These are phyloP conservation scores for Fusarium piperis DNA, from an alignment of 2,329 filamentous ascomycete species.

Conservation along the genomic window DNA sequence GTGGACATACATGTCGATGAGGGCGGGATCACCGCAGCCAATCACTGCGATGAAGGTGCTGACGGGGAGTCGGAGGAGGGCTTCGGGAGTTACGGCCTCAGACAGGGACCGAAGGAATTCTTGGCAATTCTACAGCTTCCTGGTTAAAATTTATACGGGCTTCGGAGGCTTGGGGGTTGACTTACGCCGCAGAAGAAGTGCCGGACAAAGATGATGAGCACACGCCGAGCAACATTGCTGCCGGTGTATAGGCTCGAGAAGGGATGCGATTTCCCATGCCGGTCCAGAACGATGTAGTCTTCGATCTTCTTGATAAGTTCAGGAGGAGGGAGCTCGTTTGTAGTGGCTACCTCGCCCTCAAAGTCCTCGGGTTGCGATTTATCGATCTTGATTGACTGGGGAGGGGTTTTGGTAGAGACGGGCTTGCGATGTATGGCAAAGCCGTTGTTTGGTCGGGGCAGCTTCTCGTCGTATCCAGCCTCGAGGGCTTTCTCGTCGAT, in stretches of 20 bases:
- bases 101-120: constrained; percentile 75
- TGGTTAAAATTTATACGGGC: constrained; percentile 23
- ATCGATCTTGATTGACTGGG: constrained; percentile 48
- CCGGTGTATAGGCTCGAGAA: constrained; percentile 73
- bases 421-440: constrained; percentile 31
- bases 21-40: constrained; percentile 74
- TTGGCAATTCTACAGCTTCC: constrained; percentile 71
- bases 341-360: constrained; percentile 63
- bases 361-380: constrained; percentile 61
- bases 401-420: constrained; percentile 29
- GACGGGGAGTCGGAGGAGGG: constrained; percentile 60
- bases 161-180: constrained; percentile 26
- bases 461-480: constrained; percentile 7
- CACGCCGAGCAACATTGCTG: constrained; percentile 61
- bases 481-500: constrained; percentile 16
- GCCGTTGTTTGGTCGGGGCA: neutral
- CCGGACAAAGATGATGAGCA: constrained; percentile 78
- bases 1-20: constrained; percentile 73
- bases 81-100: constrained; percentile 62
- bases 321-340: constrained; percentile 63
- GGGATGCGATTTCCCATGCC: constrained; percentile 64
- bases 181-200: constrained; percentile 85
- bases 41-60: constrained; percentile 74
- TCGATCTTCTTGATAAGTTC: constrained; percentile 62
- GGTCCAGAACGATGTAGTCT: constrained; percentile 68